A percentile compares a stretch with the other conserved stretches of the same genome.
Evolutionary conservation across 768 basidiomycete genomes (phyloP).

Genomic region (Kwoniella newhampshirensis): DNA sequence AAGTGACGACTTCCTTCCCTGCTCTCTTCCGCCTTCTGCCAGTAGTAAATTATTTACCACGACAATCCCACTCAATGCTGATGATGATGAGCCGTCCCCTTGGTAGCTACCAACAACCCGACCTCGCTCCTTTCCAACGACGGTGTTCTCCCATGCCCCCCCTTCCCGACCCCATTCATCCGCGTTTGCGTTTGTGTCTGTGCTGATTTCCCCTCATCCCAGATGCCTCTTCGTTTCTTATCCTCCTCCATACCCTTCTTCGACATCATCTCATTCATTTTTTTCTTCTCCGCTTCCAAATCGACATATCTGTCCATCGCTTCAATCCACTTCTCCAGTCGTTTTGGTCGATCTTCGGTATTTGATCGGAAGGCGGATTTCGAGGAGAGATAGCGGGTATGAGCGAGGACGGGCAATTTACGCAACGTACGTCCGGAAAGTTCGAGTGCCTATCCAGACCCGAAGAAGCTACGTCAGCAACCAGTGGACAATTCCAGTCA

Average conservation of each 20-base stretch:
- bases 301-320: constrained; percentile 77
- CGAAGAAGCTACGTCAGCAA: constrained; percentile 1
- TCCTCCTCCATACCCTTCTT: constrained; percentile 15
- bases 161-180: background rate
- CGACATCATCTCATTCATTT: constrained; percentile 51
- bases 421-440: constrained; percentile 91
- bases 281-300: constrained; percentile 6
- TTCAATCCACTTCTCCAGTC: constrained; percentile 72
- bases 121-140: background rate
- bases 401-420: constrained; percentile 88
- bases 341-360: constrained; percentile 53
- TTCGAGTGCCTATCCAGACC: constrained; percentile 49
- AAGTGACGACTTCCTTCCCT: too few relatives aligned
- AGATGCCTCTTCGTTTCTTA: background rate
- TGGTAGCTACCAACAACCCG: background rate
- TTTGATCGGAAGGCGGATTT: constrained; percentile 1
- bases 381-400: constrained; percentile 76
- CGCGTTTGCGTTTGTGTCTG: background rate
- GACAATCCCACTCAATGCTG: background rate
- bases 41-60: too few relatives aligned
- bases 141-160: background rate
- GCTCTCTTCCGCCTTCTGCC: too few relatives aligned
- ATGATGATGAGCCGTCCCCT: constrained; percentile 1
- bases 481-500: too few relatives aligned
- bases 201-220: background rate